Evolutionary conservation across 2,329 filamentous ascomycete genomes (phyloP), one percentile per base, ranked within the genome.

Genomic region (Trichophyton simii): DNA sequence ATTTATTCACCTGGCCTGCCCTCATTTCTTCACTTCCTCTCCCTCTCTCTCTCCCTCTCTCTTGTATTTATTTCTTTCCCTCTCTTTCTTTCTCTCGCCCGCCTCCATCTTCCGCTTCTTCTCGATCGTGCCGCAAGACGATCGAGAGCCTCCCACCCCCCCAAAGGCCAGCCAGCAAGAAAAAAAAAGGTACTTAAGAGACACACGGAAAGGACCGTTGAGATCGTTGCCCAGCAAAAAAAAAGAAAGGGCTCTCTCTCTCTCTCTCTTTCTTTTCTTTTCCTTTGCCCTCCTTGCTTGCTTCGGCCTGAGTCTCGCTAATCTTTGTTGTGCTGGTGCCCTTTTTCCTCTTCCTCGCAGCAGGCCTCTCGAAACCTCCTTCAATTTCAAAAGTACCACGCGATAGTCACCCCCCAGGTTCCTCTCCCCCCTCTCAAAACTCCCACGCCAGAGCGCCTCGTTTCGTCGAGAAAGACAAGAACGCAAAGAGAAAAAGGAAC

Each of bases 321-420:
- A 48, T 44, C 44, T 25, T 38, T 48, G 44, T 48, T 48, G 44
- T 48, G 6, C 3, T 42, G 11, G 44, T 48, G 44, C 44, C 7
- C 9, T 48, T 25, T 48, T 25, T 25, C 25, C 22, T n/a, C 42
- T 46, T 38, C 34, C 34, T 38, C 34, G 1, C 34, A 38, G 34
- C 44, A 48, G 44, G 9, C n/a, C 18, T 48, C 44, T 48, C 44
- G 44, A 48, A 48, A 48, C 20, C 20, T 20, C 20, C n/a, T 25
- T 25, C 44, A 41, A 18, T 46, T 31, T 41, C 57, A 42, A 44
- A 60, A 60, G 60, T 68, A 65, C 65, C 63, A 63, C 67, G 65
- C 68, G 28, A 57, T 38, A 38, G 34, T 38, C 13, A 38, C 1
- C 9, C 34, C 9, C 34, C 9, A 38, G 11, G 34, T 38, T 13